Conservation (phyloP, 2,329 filamentous ascomycete genomes). For the Aspergillus transmontanensis region DNA sequence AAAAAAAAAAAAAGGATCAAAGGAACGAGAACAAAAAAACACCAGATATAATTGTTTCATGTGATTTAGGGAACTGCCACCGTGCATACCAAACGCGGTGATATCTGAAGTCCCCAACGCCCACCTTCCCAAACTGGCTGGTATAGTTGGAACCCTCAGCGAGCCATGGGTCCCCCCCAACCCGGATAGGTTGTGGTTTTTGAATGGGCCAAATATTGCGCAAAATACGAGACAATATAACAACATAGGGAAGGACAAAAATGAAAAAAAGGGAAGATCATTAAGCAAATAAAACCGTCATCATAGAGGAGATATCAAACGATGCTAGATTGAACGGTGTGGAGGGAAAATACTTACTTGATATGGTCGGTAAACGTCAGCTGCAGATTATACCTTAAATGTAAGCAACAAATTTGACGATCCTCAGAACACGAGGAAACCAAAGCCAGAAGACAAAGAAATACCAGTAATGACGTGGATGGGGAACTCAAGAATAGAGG, state of each 20-base stretch:
- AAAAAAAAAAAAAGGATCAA: slow-evolving; percentile 11
- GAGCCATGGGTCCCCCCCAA: neutral
- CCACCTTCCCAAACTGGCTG: neutral
- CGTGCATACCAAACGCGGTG: neutral
- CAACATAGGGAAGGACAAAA: neutral
- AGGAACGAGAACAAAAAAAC: slow-evolving; percentile 8
- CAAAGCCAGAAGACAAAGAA: slow-evolving; percentile 7
- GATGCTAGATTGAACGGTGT: slow-evolving; percentile 6
- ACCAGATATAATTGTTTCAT: neutral
- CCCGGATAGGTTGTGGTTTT: neutral
- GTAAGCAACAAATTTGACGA: slow-evolving; percentile 22
- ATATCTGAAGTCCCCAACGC: neutral
- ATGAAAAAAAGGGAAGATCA: neutral
- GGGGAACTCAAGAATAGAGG: slow-evolving; percentile 4
- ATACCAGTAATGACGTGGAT: slow-evolving; percentile 2
- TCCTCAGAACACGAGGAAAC: slow-evolving; percentile 14
- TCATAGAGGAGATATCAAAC: neutral
- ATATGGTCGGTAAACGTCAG: slow-evolving; percentile 51
- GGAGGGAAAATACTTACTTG: slow-evolving; percentile 43
- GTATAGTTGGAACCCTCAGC: neutral
- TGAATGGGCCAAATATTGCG: neutral
- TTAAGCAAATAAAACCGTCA: neutral
- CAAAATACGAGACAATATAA: neutral
- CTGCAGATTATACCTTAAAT: slow-evolving; percentile 32
- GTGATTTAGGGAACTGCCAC: neutral